A percentile compares a stretch with the other conserved stretches of the same genome.
phyloP scores from a whole-genome alignment of 306 rosid genomes.

The Prunus mongolica region DNA sequence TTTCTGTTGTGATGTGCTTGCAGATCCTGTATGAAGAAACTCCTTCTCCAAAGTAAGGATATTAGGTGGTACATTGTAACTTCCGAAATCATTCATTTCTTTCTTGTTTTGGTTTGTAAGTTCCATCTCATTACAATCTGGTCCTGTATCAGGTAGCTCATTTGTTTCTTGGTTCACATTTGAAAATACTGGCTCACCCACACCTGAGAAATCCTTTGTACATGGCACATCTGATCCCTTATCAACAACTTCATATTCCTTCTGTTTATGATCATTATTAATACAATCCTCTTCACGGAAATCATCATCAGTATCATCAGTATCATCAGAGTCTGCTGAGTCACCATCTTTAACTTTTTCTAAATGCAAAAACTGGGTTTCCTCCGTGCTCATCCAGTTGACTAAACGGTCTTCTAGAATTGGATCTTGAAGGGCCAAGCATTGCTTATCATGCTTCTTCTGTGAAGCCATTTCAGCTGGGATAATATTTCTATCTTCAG shows the following conservation, averaged over 20 bases:
- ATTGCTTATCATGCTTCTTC: constrained; percentile 28
- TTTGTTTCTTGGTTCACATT: constrained; percentile 24
- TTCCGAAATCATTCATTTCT: constrained; percentile 25
- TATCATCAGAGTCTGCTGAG: constrained; percentile 44
- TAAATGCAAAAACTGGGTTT: constrained; percentile 37
- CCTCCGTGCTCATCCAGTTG: constrained; percentile 83
- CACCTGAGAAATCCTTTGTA: constrained; percentile 14
- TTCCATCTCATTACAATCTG: constrained; percentile 19
- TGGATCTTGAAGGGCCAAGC: constrained; percentile 23
- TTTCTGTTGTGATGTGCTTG: constrained; percentile 30
- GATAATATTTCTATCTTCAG: constrained; percentile 23
- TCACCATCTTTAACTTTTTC: constrained; percentile 47
- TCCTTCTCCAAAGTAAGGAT: constrained; percentile 21
- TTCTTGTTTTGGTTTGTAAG: constrained; percentile 18
- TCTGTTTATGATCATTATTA: constrained; percentile 24
- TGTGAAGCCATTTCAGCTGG: constrained; percentile 36
- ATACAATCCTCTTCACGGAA: constrained; percentile 28
- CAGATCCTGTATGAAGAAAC: constrained; percentile 21
- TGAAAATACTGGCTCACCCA: constrained; percentile 14
- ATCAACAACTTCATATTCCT: constrained; percentile 30
- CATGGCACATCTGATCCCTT: constrained; percentile 13
- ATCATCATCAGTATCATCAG: constrained; percentile 48
- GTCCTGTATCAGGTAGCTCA: constrained; percentile 25
- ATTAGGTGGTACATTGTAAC: constrained; percentile 8
- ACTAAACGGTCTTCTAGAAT: constrained; percentile 31